Evolutionary conservation across 306 rosid species (phyloP), one percentile per base, ranked within the genome.

Genomic region (Medicago ruthenica): DNA sequence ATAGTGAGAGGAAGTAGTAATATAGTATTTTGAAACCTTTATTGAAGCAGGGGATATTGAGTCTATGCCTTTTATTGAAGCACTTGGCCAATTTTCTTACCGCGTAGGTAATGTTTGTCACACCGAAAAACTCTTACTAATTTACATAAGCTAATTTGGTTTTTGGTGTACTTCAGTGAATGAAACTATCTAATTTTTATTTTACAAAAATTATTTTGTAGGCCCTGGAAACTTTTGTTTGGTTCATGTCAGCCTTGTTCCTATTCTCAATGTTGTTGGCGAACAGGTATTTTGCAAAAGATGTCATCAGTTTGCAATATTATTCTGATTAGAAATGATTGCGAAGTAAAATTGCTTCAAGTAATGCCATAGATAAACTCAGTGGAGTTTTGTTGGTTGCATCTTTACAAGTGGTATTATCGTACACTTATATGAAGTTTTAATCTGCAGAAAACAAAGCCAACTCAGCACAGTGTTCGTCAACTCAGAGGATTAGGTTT

Each of bases 401-500:
- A 11, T 68, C 34, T 67, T 69, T 59, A 40, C 59, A 15, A 63
- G 74, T 37, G 10, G 69, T 70, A 31, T 55, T n/a, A 42, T 69
- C 17, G 48, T 48, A 47, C 67, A 70, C 80, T 67, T 61, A 68
- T 18, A 62, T 40, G 34, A 68, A 18, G 24, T 39, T 75, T 78
- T 47, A 63, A 80, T 78, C 50, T 85, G 73, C 78, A 92, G 97
- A 92, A 92, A 88, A 92, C 97, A 69, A 92, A 92, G 80, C 97
- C 97, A 71, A 92, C 97, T 76, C 97, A 92, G 84, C 96, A 89
- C 51, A 92, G 97, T 75, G 97, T 92, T 75, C 91, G 96, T 17
- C 96, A 86, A 77, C 97, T 92, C 27, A 85, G 97, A 84, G 93
- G 93, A 75, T 84, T 88, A 78, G 97, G 97, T 66, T 84, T 92